Evolutionary conservation across 257 asterid species (phyloP).

Genomic region (Solanum pimpinellifolium): DNA sequence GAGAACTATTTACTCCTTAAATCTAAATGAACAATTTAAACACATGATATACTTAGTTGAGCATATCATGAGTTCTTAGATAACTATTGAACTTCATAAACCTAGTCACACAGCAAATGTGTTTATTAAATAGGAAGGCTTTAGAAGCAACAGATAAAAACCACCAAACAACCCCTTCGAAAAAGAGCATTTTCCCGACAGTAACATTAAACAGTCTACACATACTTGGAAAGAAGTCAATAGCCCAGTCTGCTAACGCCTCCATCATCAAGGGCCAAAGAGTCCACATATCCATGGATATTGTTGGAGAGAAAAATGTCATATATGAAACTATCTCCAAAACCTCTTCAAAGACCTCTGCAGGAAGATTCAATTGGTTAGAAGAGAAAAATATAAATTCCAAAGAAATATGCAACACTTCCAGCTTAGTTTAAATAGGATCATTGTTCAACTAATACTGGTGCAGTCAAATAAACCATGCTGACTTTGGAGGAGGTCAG

Average conservation of each 20-base stretch:
- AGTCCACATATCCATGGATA: conserved; percentile 96
- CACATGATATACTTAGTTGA: not conserved
- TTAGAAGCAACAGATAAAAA: not conserved
- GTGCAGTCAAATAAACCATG: not conserved
- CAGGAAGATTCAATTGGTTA: conserved; percentile 10
- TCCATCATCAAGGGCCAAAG: conserved; percentile 98
- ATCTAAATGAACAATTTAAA: not conserved
- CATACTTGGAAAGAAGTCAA: conserved; percentile 96
- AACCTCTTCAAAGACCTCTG: conserved; percentile 99
- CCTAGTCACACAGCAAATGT: not conserved
- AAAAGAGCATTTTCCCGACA: not conserved
- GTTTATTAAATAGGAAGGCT: not conserved
- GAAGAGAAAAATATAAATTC: not conserved
- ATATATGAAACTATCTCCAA: conserved; percentile 95
- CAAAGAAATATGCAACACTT: not conserved
- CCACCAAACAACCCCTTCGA: not conserved
- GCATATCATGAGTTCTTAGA: not conserved
- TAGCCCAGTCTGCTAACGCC: conserved; percentile 96
- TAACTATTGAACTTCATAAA: not conserved
- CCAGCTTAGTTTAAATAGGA: not conserved
- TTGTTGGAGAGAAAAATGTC: conserved; percentile 92
- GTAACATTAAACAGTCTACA: not conserved
- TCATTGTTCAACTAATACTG: not conserved
- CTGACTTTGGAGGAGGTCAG: not conserved
- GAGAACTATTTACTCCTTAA: not conserved